phyloP scores from a whole-genome alignment of 371 early-diverging fungal species.

The Lichtheimia corymbifera region DNA sequence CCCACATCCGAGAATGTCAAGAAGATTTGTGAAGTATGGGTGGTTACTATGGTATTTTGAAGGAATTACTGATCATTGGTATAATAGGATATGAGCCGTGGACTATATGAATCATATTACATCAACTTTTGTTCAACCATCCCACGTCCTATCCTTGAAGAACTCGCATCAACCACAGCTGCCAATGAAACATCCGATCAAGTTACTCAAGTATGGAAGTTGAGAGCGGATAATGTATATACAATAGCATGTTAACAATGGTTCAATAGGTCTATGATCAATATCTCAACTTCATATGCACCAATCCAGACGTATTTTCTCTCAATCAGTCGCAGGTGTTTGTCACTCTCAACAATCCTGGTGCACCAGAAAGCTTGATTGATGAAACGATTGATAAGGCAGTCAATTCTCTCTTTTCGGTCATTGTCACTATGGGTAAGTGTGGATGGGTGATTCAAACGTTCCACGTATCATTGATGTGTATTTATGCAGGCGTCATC shows the following conservation, averaged over 20 bases:
- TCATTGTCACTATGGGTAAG: slow-evolving; percentile 87
- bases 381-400: slow-evolving; percentile 77
- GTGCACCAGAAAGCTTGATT: slow-evolving; percentile 78
- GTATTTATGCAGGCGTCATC: slow-evolving; percentile 56
- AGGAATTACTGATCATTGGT: background rate
- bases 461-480: background rate
- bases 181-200: slow-evolving; percentile 69
- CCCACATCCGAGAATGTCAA: slow-evolving; percentile 87
- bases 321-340: slow-evolving; percentile 85
- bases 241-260: slow-evolving; percentile 4
- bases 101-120: slow-evolving; percentile 94
- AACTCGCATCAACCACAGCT: slow-evolving; percentile 83
- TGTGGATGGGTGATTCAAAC: background rate
- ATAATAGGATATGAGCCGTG: slow-evolving; percentile 81
- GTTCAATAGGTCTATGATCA: slow-evolving; percentile 87
- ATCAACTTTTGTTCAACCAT: slow-evolving; percentile 93
- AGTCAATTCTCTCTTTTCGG: slow-evolving; percentile 85
- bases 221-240: background rate
- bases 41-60: background rate
- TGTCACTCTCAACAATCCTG: slow-evolving; percentile 76
- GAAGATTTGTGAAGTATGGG: slow-evolving; percentile 71
- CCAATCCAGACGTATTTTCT: slow-evolving; percentile 95
- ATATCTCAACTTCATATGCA: slow-evolving; percentile 91
- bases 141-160: slow-evolving; percentile 90
- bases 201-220: slow-evolving; percentile 68